Evolutionary conservation across 768 basidiomycete species (phyloP).

Genomic region (Lactifluus rugatus): DNA sequence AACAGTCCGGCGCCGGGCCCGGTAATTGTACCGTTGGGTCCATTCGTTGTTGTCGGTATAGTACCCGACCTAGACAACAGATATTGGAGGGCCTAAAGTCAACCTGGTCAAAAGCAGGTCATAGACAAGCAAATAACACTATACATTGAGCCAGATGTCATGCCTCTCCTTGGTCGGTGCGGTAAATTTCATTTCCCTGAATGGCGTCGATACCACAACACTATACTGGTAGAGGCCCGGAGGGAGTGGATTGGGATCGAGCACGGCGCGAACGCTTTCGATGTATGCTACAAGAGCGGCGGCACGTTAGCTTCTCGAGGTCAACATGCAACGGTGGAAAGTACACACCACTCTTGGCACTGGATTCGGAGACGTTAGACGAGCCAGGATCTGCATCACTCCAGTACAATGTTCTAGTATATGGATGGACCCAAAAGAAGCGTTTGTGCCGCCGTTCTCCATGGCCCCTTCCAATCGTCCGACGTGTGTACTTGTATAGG

Average conservation of each 20-base stretch:
- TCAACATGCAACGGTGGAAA: neutral
- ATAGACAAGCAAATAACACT: constrained; percentile 22
- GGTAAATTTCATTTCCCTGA: constrained; percentile 98
- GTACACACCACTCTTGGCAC: constrained; percentile 89
- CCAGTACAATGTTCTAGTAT: constrained; percentile 97
- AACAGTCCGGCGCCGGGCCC: constrained; percentile 19
- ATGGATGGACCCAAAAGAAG: constrained; percentile 99
- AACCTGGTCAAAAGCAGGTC: constrained; percentile 11
- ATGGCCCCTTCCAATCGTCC: constrained; percentile 80
- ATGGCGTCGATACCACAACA: constrained; percentile 84
- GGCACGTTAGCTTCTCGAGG: neutral
- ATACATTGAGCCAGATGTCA: constrained; percentile 90
- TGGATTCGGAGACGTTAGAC: constrained; percentile 78
- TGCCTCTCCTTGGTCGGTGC: constrained; percentile 91
- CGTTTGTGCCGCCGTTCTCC: constrained; percentile 84
- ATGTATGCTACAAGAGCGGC: constrained; percentile 61
- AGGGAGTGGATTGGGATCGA: constrained; percentile 93
- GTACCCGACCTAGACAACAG: constrained; percentile 65
- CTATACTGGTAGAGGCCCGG: constrained; percentile 90
- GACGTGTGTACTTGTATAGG: constrained; percentile 93
- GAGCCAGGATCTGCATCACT: constrained; percentile 90
- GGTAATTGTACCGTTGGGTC: constrained; percentile 4
- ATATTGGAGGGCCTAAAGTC: constrained; percentile 75
- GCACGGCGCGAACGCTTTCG: constrained; percentile 81
- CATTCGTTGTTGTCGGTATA: constrained; percentile 22